phyloP scores from a whole-genome alignment of 768 basidiomycete species.

The Boletellus ananas region DNA sequence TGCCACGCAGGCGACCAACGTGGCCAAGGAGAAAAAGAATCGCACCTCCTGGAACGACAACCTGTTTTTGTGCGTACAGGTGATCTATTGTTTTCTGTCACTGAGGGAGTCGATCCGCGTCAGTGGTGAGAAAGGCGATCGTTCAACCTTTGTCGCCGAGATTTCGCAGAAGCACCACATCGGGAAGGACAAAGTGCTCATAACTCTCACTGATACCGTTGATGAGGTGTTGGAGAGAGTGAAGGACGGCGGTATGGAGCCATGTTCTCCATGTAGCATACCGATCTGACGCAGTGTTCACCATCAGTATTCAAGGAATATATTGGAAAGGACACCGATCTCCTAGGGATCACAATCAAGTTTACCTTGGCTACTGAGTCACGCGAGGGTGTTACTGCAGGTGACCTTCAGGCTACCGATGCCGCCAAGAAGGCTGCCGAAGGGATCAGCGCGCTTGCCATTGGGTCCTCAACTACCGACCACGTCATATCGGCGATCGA shows the following conservation, averaged over 20 bases:
- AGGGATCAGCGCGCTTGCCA: not conserved
- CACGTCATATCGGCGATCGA: no score
- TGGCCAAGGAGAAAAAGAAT: not conserved
- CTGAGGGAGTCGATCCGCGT: not conserved
- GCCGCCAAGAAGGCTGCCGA: not conserved
- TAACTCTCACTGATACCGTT: not conserved
- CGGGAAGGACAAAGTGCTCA: not conserved
- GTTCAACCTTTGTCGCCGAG: not conserved
- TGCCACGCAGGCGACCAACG: not conserved
- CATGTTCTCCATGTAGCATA: not conserved
- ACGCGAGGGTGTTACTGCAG: not conserved
- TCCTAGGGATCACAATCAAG: not conserved
- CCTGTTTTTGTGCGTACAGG: not conserved
- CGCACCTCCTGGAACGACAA: not conserved
- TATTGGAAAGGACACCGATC: not conserved
- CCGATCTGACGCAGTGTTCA: not conserved
- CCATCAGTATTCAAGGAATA: not conserved
- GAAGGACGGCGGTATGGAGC: not conserved
- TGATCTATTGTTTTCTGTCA: not conserved
- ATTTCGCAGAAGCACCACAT: not conserved
- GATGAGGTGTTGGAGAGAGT: not conserved
- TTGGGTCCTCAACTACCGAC: no score
- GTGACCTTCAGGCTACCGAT: not conserved
- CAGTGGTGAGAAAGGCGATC: not conserved
- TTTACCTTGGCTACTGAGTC: not conserved